These are phyloP conservation scores for Trifolium repens DNA, from an alignment of 306 rosid genomes.

Conservation along the genomic window DNA sequence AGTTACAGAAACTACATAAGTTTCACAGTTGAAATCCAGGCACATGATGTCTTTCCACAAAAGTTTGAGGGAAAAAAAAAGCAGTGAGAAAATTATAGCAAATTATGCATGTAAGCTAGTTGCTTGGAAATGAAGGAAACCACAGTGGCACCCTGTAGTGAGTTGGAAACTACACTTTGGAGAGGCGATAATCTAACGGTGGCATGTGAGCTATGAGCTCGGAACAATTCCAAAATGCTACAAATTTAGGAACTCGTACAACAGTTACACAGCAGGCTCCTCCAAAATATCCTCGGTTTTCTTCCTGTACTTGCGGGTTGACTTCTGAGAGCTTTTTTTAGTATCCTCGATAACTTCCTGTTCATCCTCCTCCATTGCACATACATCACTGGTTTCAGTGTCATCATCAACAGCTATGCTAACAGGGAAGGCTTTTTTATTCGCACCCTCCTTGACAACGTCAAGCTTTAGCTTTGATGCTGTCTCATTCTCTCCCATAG, in stretches of 20 bases:
- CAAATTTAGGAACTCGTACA: background rate
- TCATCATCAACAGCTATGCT: slow-evolving; percentile 60
- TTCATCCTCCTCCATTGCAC: slow-evolving; percentile 96
- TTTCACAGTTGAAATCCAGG: slow-evolving; percentile 9
- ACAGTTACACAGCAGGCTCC: slow-evolving; percentile 41
- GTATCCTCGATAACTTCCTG: slow-evolving; percentile 44
- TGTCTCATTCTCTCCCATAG: slow-evolving; percentile 58
- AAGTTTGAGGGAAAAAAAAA: background rate
- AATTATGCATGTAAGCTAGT: slow-evolving; percentile 26
- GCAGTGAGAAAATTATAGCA: slow-evolving; percentile 5
- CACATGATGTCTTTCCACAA: slow-evolving; percentile 30
- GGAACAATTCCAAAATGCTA: background rate
- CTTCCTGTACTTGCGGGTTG: slow-evolving; percentile 70
- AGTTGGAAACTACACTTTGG: slow-evolving; percentile 2
- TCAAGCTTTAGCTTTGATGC: slow-evolving; percentile 52
- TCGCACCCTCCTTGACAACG: slow-evolving; percentile 46
- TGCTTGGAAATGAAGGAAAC: background rate
- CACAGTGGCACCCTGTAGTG: background rate
- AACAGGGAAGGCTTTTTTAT: slow-evolving; percentile 46
- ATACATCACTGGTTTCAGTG: slow-evolving; percentile 55
- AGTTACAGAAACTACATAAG: slow-evolving; percentile 21
- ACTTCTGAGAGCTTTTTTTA: slow-evolving; percentile 53
- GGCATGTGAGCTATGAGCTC: background rate
- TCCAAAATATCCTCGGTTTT: slow-evolving; percentile 56
- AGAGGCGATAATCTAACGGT: background rate